Evolutionary conservation across 352 stramenopile genomes (phyloP).

Genomic region (Saprolegnia diclina): DNA sequence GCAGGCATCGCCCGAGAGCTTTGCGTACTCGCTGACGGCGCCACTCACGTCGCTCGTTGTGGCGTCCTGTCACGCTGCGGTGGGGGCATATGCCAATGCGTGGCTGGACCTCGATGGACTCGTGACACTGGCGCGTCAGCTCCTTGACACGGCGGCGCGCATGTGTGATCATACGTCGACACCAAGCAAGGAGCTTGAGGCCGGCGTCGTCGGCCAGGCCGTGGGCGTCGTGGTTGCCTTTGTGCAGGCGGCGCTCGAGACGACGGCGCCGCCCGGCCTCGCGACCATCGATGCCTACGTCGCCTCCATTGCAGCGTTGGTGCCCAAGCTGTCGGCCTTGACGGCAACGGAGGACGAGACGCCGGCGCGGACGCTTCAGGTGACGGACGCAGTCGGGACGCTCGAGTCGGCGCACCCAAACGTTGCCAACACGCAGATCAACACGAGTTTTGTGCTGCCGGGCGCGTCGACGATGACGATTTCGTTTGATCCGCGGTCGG

Average conservation of each 20-base stretch:
- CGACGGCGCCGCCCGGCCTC: slow-evolving; percentile 16
- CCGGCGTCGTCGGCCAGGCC: neutral
- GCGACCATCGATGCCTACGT: neutral
- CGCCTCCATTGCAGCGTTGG: slow-evolving; percentile 31
- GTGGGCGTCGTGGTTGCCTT: neutral
- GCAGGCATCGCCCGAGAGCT: neutral
- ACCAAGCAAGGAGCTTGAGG: slow-evolving; percentile 16
- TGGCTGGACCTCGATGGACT: neutral
- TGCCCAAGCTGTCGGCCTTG: slow-evolving; percentile 36
- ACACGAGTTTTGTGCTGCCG: slow-evolving; percentile 43
- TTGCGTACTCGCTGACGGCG: neutral
- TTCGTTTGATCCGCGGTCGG: slow-evolving; percentile 65
- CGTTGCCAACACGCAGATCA: neutral
- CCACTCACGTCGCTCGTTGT: neutral
- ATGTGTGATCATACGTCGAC: too few species aligned
- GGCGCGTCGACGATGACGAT: slow-evolving; percentile 67
- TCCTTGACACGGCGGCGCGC: neutral
- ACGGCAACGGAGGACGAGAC: slow-evolving; percentile 17
- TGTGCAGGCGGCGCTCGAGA: slow-evolving; percentile 1
- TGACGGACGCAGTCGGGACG: neutral
- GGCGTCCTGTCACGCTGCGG: neutral
- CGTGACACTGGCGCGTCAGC: neutral
- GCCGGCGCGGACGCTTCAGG: neutral
- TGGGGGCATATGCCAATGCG: neutral
- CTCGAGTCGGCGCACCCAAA: neutral